These are phyloP conservation scores for Tricholoma bakamatsutake DNA, from an alignment of 768 basidiomycete species.

Conservation along the genomic window DNA sequence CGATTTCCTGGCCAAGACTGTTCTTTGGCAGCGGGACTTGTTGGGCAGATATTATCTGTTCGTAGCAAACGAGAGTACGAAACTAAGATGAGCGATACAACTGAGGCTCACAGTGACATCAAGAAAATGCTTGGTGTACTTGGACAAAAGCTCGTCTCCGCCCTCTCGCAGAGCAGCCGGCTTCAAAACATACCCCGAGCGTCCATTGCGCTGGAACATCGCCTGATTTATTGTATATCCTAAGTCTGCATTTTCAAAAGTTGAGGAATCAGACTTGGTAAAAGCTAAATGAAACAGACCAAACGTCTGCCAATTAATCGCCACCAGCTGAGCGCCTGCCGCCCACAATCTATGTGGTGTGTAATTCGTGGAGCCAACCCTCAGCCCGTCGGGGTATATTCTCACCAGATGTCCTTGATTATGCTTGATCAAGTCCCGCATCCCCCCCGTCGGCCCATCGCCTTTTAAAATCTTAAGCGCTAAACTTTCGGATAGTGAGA, in stretches of 20 bases:
- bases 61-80: background rate
- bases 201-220: constrained; percentile 92
- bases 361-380: constrained; percentile 83
- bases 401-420: constrained; percentile 76
- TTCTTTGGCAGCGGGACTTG: constrained; percentile 77
- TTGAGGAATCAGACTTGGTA: background rate
- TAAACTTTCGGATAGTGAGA: constrained; percentile 85
- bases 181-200: constrained; percentile 86
- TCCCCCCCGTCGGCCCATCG: constrained; percentile 23
- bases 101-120: constrained; percentile 50
- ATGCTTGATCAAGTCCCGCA: constrained; percentile 79
- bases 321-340: constrained; percentile 83
- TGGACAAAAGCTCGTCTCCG: constrained; percentile 51
- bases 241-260: constrained; percentile 47
- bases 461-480: constrained; percentile 72
- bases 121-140: constrained; percentile 53
- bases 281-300: constrained; percentile 37
- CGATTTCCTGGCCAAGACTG: constrained; percentile 49
- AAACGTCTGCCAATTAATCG: constrained; percentile 96
- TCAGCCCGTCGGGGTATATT: constrained; percentile 79
- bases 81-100: background rate
- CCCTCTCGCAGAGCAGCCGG: constrained; percentile 67
- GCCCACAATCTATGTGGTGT: constrained; percentile 88
- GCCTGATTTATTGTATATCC: constrained; percentile 92
- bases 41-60: constrained; percentile 75